Conservation (phyloP, 2,329 filamentous ascomycete species). For the Aspergillus pseudoterreus region DNA sequence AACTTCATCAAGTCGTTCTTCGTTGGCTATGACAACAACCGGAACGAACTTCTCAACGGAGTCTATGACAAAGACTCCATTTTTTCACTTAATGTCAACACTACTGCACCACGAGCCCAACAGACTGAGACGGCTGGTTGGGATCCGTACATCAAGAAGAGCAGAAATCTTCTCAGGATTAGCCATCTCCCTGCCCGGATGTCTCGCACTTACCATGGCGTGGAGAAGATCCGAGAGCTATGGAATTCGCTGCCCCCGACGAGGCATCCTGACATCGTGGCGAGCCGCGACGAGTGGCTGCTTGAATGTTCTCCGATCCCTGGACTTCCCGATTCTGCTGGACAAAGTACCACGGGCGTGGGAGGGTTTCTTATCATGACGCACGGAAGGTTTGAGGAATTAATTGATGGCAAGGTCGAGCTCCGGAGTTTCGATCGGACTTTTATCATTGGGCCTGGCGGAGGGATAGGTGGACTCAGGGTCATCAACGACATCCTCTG, state of each 20-base stretch:
- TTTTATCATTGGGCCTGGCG: constrained; percentile 74
- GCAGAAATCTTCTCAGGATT: constrained; percentile 72
- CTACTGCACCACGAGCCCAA: constrained; percentile 49
- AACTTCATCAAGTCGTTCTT: constrained; percentile 74
- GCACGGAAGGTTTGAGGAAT: constrained; percentile 82
- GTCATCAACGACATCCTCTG: constrained; percentile 78
- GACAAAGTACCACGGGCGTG: constrained; percentile 62
- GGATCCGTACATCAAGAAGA: constrained; percentile 71
- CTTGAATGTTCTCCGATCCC: constrained; percentile 76
- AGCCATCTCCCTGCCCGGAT: constrained; percentile 58
- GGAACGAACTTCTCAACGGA: constrained; percentile 57
- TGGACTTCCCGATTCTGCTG: constrained; percentile 66
- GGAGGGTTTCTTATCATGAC: constrained; percentile 74
- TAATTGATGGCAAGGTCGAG: constrained; percentile 57
- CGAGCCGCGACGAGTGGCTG: constrained; percentile 69
- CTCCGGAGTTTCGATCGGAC: constrained; percentile 75
- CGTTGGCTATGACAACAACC: constrained; percentile 67
- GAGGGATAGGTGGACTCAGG: constrained; percentile 62
- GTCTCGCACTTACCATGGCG: constrained; percentile 64
- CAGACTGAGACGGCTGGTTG: constrained; percentile 54
- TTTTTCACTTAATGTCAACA: constrained; percentile 74
- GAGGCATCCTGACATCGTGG: constrained; percentile 67
- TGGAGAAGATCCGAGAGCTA: constrained; percentile 60
- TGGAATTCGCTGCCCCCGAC: constrained; percentile 71
- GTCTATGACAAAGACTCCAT: constrained; percentile 74